A percentile compares a stretch with the other conserved stretches of the same genome.
Conservation (phyloP, 306 rosid species). For the Hylodesmum podocarpum region DNA sequence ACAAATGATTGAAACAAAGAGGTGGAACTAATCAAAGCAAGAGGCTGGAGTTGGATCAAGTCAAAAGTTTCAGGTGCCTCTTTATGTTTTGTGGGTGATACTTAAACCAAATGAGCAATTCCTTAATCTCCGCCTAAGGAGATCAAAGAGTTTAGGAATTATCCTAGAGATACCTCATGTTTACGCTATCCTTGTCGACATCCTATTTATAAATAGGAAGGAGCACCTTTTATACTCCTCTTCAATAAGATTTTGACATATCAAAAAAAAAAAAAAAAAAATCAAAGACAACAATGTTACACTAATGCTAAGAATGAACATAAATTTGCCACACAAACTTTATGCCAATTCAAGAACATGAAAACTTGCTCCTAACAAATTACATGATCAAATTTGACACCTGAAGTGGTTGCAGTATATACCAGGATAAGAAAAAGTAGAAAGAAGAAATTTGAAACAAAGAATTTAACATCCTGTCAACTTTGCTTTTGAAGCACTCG, state of each 20-base stretch:
- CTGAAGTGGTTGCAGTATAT: constrained; percentile 25
- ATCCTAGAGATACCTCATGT: background rate
- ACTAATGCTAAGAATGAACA: constrained; percentile 22
- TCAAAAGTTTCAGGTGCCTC: background rate
- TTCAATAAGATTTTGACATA: background rate
- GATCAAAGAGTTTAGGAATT: background rate
- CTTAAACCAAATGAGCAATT: background rate
- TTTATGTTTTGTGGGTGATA: background rate
- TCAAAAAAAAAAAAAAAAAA: background rate
- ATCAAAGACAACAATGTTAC: background rate
- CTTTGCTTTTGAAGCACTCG: constrained; percentile 19
- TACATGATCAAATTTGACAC: constrained; percentile 31
- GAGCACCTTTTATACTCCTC: background rate
- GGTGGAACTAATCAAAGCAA: background rate
- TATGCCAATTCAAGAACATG: constrained; percentile 32
- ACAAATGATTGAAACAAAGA: background rate
- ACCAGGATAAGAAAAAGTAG: background rate
- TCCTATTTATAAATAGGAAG: background rate
- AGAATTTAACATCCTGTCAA: constrained; percentile 12
- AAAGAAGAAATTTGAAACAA: constrained; percentile 15
- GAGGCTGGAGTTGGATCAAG: background rate
- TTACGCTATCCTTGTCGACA: background rate
- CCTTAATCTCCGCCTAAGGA: background rate
- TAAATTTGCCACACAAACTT: constrained; percentile 29
- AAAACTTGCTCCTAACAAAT: constrained; percentile 36